These are phyloP conservation scores for Comarum palustre DNA, from an alignment of 306 rosid genomes.

Conservation along the genomic window DNA sequence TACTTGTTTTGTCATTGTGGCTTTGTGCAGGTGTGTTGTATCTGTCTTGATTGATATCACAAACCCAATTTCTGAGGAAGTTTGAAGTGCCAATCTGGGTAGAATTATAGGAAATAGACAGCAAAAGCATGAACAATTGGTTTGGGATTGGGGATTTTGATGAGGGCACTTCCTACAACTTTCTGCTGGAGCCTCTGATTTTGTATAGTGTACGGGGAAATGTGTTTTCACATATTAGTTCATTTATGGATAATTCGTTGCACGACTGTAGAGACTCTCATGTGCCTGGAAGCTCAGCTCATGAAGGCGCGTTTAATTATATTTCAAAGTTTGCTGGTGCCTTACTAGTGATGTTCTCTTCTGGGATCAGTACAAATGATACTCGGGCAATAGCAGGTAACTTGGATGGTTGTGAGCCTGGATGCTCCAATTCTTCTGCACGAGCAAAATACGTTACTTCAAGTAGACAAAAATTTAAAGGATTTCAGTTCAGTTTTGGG, in stretches of 20 bases:
- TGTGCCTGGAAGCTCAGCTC: constrained; percentile 54
- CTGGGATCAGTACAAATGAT: constrained; percentile 38
- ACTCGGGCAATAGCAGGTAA: constrained; percentile 40
- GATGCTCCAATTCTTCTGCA: constrained; percentile 28
- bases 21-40: constrained; percentile 32
- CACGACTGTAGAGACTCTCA: constrained; percentile 32
- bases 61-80: not conserved
- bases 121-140: constrained; percentile 58
- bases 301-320: constrained; percentile 51
- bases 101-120: constrained; percentile 1
- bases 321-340: constrained; percentile 66
- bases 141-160: constrained; percentile 64
- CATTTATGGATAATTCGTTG: constrained; percentile 49
- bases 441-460: constrained; percentile 46
- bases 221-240: constrained; percentile 48
- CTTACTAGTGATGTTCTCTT: constrained; percentile 45
- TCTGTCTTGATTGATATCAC: constrained; percentile 5
- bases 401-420: constrained; percentile 35
- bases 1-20: not conserved
- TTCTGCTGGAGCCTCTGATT: constrained; percentile 50
- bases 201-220: constrained; percentile 39
- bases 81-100: constrained; percentile 2
- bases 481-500: constrained; percentile 44
- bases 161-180: constrained; percentile 44
- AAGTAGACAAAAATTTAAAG: constrained; percentile 30